Evolutionary conservation across 1,139 yeast species (phyloP).

Genomic region (Insectozyma bohioensis): DNA sequence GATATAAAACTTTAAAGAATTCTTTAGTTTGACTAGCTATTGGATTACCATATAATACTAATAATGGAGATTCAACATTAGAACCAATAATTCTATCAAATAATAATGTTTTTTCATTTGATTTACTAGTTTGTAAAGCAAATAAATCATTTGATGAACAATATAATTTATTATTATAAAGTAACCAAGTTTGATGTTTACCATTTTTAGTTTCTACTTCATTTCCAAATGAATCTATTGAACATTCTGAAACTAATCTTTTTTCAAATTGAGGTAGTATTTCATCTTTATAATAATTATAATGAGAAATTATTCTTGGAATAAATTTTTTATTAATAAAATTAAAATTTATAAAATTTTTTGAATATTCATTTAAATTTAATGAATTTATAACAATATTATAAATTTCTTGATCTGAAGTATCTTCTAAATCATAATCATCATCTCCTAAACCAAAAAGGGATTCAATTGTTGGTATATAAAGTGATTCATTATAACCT

Average conservation of each 20-base stretch:
- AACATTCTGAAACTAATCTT: constrained; percentile 24
- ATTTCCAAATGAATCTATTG: constrained; percentile 38
- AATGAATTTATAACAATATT: constrained; percentile 32
- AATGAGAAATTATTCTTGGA: constrained; percentile 68
- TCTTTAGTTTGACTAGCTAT: constrained; percentile 46
- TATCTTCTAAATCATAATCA: constrained; percentile 23
- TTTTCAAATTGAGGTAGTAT: constrained; percentile 23
- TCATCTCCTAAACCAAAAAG: constrained; percentile 31
- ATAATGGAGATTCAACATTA: constrained; percentile 37
- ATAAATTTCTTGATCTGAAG: constrained; percentile 38
- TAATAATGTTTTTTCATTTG: constrained; percentile 21
- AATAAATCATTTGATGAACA: constrained; percentile 69
- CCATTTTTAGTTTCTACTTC: constrained; percentile 19
- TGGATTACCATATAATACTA: constrained; percentile 54
- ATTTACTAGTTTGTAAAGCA: constrained; percentile 43
- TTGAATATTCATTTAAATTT: constrained; percentile 16
- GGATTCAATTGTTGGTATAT: constrained; percentile 43
- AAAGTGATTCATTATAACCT: constrained; percentile 48
- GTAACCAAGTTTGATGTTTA: constrained; percentile 49
- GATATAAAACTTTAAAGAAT: constrained; percentile 59
- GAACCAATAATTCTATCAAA: constrained; percentile 64
- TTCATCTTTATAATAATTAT: constrained; percentile 43
- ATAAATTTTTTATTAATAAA: constrained; percentile 53
- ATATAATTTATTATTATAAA: constrained; percentile 51
- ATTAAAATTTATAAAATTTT: constrained; percentile 47